Evolutionary conservation across 2,329 filamentous ascomycete species (phyloP).

Genomic region (Neopestalotiopsis rosae): DNA sequence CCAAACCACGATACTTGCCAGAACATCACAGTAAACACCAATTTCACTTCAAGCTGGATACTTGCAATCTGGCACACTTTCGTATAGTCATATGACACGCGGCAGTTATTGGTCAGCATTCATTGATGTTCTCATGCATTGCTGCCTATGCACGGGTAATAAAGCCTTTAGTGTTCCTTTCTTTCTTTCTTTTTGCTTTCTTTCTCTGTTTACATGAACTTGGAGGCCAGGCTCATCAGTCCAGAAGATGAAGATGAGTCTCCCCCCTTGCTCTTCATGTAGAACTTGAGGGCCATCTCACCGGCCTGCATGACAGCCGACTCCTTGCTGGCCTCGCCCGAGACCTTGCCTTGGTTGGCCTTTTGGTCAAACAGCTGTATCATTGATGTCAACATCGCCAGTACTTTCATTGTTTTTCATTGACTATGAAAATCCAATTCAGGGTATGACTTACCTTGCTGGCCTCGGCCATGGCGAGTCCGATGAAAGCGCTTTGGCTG

Average conservation of each 20-base stretch:
- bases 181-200: not conserved
- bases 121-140: no score
- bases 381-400: constrained; percentile 10
- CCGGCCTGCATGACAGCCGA: constrained; percentile 78
- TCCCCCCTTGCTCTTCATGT: constrained; percentile 75
- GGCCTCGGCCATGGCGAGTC: constrained; percentile 86
- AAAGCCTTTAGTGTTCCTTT: no score
- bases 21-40: no score
- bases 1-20: no score
- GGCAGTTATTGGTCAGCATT: no score
- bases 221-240: constrained; percentile 36
- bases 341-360: constrained; percentile 56
- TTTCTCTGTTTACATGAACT: constrained; percentile 32
- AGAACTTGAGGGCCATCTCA: constrained; percentile 90
- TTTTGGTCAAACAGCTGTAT: constrained; percentile 65
- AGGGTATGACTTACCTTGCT: constrained; percentile 61
- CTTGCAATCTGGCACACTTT: no score
- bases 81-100: no score
- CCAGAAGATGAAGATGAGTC: constrained; percentile 34
- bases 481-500: constrained; percentile 81
- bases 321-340: constrained; percentile 74
- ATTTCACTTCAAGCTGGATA: no score
- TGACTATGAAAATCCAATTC: constrained; percentile 20
- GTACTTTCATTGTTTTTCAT: not conserved
- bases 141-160: no score